Conservation (phyloP, 495 filamentous ascomycete genomes). For the Neurospora sublineolata region DNA sequence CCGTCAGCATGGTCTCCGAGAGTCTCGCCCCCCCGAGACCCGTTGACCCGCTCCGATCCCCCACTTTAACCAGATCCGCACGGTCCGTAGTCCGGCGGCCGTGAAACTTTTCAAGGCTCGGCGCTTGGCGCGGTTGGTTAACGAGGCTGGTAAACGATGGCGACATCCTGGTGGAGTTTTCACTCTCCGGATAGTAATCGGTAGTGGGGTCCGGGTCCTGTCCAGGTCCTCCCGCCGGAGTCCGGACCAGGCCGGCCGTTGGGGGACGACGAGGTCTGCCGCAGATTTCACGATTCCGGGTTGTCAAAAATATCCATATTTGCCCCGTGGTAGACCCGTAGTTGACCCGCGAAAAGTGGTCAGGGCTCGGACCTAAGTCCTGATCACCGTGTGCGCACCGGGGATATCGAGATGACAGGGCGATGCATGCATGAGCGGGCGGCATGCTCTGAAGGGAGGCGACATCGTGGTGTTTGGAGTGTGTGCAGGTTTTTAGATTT, state of each 20-base stretch:
- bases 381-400: background rate
- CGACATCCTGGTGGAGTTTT: background rate
- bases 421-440: background rate
- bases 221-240: background rate
- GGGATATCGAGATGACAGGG: background rate
- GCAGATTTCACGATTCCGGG: background rate
- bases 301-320: background rate
- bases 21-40: background rate
- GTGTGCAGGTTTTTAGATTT: background rate
- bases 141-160: background rate
- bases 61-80: background rate
- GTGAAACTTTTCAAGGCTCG: background rate
- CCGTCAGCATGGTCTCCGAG: background rate
- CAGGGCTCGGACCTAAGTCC: background rate
- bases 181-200: background rate
- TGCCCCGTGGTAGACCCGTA: background rate
- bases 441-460: background rate
- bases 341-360: background rate
- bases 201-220: background rate
- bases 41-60: background rate
- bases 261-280: background rate
- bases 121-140: background rate
- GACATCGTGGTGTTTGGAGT: background rate
- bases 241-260: background rate
- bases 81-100: background rate